Evolutionary conservation across 306 rosid species (phyloP).

Genomic region (Vigna unguiculata): DNA sequence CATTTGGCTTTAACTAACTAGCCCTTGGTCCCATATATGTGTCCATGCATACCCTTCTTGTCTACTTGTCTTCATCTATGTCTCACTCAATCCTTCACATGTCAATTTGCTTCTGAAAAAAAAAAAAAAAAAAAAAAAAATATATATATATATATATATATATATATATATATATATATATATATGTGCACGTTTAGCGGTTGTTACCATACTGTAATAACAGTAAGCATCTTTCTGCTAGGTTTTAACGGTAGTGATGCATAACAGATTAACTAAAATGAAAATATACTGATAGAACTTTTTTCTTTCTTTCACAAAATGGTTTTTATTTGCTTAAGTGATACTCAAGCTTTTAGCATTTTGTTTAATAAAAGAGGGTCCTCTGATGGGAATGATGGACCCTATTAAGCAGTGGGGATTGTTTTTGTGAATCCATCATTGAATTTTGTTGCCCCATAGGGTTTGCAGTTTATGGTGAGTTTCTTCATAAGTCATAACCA

Average conservation of each 20-base stretch:
- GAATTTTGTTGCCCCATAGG: slow-evolving; percentile 28
- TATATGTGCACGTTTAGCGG: background rate
- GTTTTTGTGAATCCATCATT: slow-evolving; percentile 3
- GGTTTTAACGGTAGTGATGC: background rate
- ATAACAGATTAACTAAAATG: background rate
- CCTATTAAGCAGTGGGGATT: slow-evolving; percentile 1
- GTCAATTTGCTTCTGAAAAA: no score
- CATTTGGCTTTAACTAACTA: slow-evolving; percentile 9
- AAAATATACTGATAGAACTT: background rate
- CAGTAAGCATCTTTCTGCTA: background rate
- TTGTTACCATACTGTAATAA: background rate
- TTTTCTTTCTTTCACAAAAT: background rate
- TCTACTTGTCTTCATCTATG: slow-evolving; percentile 25
- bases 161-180: no score
- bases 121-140: no score
- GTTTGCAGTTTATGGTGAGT: background rate
- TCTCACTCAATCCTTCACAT: slow-evolving; percentile 23
- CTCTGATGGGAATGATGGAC: background rate
- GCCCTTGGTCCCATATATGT: background rate
- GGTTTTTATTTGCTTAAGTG: background rate
- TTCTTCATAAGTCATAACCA: slow-evolving; percentile 27
- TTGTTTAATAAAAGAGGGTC: background rate
- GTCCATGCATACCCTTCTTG: background rate
- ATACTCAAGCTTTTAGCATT: background rate
- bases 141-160: no score